Base-by-base conservation (phyloP, 2,329 filamentous ascomycete genomes). In the Gliomastix tumulicola region DNA sequence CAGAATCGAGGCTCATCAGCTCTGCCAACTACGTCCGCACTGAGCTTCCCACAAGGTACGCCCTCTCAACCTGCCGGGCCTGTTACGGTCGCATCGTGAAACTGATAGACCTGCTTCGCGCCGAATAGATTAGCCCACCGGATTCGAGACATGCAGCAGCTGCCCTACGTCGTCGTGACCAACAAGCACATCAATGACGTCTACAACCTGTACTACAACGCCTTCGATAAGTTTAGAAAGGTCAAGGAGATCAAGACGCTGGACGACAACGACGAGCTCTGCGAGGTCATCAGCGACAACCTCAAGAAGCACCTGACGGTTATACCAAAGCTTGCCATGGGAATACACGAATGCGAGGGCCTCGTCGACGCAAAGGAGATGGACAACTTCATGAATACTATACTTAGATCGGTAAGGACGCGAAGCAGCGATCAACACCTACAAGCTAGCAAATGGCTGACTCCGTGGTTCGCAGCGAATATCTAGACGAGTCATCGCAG, bases 11-110 rank as follows among this genome's bases (percentile, higher is more conserved):
- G 40, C 73, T 98, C 43, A 77, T 98, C 48, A 89, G 86, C 63
- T 96, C 89, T 30, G 92, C 92, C 43, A 98, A 98, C 63, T 98
- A 98, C 68, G 89, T 97, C 36, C 84, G 92, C 40, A 88, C 88
- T 6, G 92, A 98, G 66, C 76, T 98, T 36, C 90, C 90, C 7
- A 92, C 85, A 7, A 76, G 85, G 82, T 84, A 59, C 42, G 63
- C 51, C 15, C 22, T 11, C 17, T 32, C 30, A 4, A 11, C 12
- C 10, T 23, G 13, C 15, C 15, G 15, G 12, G 6, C 18, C 12
- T 32, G 30, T 12, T 10, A 19, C n/a, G 30, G 15, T 17, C 15
- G 18, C 12, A 17, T 9, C 18, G n/a, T 25, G 9, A 30, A n/a
- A 30, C 13, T 30, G 27, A 30, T n/a, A n/a, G n/a, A n/a, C n/a